Base-by-base conservation (phyloP, 257 asterid genomes). In the Rhazya stricta region DNA sequence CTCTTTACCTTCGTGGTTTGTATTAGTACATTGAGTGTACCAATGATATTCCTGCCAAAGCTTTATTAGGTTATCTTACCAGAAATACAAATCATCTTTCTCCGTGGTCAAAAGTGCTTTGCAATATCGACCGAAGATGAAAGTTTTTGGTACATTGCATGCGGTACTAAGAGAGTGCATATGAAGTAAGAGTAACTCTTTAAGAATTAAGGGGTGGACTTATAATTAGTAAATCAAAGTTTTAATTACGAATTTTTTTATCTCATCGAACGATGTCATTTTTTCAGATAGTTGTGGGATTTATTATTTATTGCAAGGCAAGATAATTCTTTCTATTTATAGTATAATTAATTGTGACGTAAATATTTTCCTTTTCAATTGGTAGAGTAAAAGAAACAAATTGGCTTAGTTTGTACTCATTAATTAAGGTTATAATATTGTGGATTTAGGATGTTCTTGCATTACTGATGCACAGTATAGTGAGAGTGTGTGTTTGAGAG, bases 371-470 rank as follows among this genome's bases (percentile, higher is more conserved):
- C n/a, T n/a, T n/a, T n/a, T n/a, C n/a, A n/a, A n/a, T n/a, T n/a
- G n/a, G n/a, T n/a, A n/a, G n/a, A n/a, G n/a, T n/a, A n/a, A n/a
- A n/a, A n/a, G n/a, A n/a, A n/a, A n/a, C n/a, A n/a, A n/a, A n/a
- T 39, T 39, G 7, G 43, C 43, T 39, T 39, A 3, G 43, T 39
- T 6, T 39, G 10, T 36, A 37, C 50, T 8, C 37, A 0, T 66
- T 21, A 9, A 4, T 32, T 58, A 30, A 42, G 43, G 37, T 57
- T 43, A 60, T 73, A 10, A 71, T n/a, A n/a, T n/a, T 68, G 76
- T 45, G 58, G 62, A 67, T 56, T 76, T 45, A 56, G 74, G 68
- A 54, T 69, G 51, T 68, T 76, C 29, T 57, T 30, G 54, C 30
- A 76, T 18, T 42, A 57, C 56, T 67, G 43, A 3, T 32, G 9